Conservation (phyloP, 192 early-diverging fungal genomes). For the Linnemannia hyalina region DNA sequence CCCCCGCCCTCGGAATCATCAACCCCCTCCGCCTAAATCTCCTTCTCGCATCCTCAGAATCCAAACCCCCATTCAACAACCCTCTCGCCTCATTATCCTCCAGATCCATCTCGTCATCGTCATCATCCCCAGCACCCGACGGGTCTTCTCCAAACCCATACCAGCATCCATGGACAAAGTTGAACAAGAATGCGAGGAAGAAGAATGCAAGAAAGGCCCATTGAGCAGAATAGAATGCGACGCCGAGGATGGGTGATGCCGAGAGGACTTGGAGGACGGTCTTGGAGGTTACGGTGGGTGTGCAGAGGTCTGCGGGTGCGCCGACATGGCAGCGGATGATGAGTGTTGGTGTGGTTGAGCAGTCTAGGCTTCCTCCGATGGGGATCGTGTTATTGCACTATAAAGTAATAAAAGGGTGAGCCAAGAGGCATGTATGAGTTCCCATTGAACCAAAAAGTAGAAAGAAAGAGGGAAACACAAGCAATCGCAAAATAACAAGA, state of each 20-base stretch:
- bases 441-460: not conserved
- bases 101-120: constrained; percentile 51
- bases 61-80: constrained; percentile 18
- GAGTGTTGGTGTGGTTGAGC: constrained; percentile 52
- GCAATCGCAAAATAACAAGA: not conserved
- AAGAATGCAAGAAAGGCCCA: constrained; percentile 64
- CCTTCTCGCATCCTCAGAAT: constrained; percentile 18
- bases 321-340: constrained; percentile 70
- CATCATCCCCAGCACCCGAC: constrained; percentile 38
- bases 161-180: constrained; percentile 44
- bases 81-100: constrained; percentile 27
- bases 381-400: constrained; percentile 67
- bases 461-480: not conserved
- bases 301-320: constrained; percentile 67
- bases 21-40: constrained; percentile 7
- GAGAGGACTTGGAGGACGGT: constrained; percentile 60
- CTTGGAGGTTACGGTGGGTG: constrained; percentile 64
- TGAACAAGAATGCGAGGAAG: constrained; percentile 56
- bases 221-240: constrained; percentile 64
- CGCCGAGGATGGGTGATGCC: constrained; percentile 65
- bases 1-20: not conserved
- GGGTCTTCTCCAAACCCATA: constrained; percentile 54
- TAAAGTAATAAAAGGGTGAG: not conserved
- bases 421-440: not conserved
- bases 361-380: constrained; percentile 43